phyloP scores from a whole-genome alignment of 768 basidiomycete species.

The Lactarius hengduanensis region DNA sequence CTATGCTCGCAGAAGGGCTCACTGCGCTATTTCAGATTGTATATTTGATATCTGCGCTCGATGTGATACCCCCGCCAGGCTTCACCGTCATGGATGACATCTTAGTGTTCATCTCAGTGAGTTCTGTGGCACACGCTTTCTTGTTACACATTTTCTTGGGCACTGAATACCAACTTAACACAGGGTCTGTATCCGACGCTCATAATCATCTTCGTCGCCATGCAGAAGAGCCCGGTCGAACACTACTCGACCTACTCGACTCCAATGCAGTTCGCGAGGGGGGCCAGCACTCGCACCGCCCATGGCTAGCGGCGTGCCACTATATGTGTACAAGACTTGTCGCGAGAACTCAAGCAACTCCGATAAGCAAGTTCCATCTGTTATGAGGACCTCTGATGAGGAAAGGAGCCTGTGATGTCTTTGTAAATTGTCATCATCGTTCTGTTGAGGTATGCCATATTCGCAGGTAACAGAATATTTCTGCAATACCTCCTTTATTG shows the following conservation, averaged over 20 bases:
- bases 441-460: too few species aligned
- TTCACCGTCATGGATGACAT: slow-evolving; percentile 10
- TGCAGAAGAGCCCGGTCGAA: slow-evolving; percentile 22
- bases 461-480: too few species aligned
- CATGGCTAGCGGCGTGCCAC: not conserved
- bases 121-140: not conserved
- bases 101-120: slow-evolving; percentile 9
- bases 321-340: too few species aligned
- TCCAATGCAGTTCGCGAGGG: slow-evolving; percentile 2
- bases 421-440: too few species aligned
- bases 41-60: slow-evolving; percentile 13
- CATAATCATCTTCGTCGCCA: slow-evolving; percentile 18
- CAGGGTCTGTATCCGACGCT: slow-evolving; percentile 19
- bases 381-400: not conserved
- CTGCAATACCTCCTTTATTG: too few species aligned
- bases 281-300: not conserved
- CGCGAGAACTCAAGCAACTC: too few species aligned
- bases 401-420: not conserved
- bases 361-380: too few species aligned
- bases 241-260: slow-evolving; percentile 8
- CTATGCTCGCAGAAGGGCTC: not conserved
- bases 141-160: too few species aligned
- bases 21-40: not conserved
- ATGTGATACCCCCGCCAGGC: not conserved
- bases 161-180: not conserved